Evolutionary conservation across 495 filamentous ascomycete species (phyloP), one percentile per base, ranked within the genome.

Genomic region (Pyrenopolyporus hunteri): DNA sequence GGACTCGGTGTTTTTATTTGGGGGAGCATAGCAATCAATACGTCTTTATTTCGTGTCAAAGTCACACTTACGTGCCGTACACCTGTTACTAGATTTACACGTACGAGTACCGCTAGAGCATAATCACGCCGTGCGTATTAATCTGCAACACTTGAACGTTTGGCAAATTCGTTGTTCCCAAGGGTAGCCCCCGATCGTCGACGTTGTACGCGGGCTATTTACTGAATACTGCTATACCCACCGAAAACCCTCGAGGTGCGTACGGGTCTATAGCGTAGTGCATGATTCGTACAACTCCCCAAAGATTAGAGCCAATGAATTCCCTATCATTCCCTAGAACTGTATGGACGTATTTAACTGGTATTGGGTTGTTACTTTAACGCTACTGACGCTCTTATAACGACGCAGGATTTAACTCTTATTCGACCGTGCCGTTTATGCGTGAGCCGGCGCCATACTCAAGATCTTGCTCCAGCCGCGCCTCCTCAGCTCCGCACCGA

Each of bases 401-500:
- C 7, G n/a, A 29, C 8, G 23, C 16, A 28, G n/a, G 23, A 28
- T 17, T 14, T 6, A 5, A n/a, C 20, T 46, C 11, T 44, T 23
- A 35, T 14, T 13, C n/a, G 5, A 1, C 25, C 2, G 10, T 39
- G 39, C 44, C 37, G 35, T 59, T 80, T 87, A 98, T 67, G 94
- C 83, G 75, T 97, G 88, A 84, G 94, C 89, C 7, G 94, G 92
- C 23, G 94, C 94, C 82, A 99, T 80, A 57, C 91, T 96, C 73
- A 99, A 79, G 66, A 99, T 97, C 83, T 97, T 98, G 45, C 91
- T 94, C 93, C 95, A 98, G 73, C 93, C 86, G 77, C 88, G 92
- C 58, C 87, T 84, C 63, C 90, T 83, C 69, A 99, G 73, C 76
- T 99, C 94, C 37, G 86, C 81, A 13, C 92, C 93, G 25, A 96